A percentile compares a stretch with the other conserved stretches of the same genome.
phyloP scores from a whole-genome alignment of 768 basidiomycete genomes.

The Suillus decipiens region DNA sequence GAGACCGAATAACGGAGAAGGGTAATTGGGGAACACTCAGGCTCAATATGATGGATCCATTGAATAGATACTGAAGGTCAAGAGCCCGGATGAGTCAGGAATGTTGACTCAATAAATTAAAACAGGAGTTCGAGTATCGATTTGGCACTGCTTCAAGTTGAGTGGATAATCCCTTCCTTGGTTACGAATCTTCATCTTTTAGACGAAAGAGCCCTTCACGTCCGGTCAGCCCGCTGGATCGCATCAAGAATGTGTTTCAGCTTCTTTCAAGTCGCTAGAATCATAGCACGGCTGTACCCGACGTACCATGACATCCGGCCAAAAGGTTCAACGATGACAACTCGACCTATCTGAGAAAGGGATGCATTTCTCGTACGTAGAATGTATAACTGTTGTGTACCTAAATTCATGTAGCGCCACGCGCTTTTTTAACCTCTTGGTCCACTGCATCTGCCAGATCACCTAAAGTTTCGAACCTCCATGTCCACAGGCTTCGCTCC shows the following conservation, averaged over 20 bases:
- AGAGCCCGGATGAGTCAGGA: neutral
- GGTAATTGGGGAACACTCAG: neutral
- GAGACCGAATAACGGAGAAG: neutral
- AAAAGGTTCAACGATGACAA: neutral
- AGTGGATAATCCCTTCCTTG: neutral
- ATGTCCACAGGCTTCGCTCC: conserved; percentile 46
- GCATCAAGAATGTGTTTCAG: neutral
- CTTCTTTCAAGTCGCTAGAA: neutral
- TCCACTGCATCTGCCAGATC: conserved; percentile 63
- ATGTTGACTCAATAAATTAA: too few relatives aligned
- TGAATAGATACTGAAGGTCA: neutral
- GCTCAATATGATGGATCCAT: neutral
- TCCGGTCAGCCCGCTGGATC: neutral
- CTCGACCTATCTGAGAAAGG: neutral
- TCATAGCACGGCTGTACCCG: neutral
- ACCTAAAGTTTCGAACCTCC: conserved; percentile 61
- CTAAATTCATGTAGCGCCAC: neutral
- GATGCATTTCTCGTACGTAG: neutral
- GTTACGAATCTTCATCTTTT: neutral
- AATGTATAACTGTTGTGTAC: neutral
- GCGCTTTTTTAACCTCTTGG: conserved; percentile 29
- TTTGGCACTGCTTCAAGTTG: neutral
- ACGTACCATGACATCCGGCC: neutral
- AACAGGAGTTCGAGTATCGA: neutral
- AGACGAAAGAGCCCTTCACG: neutral